phyloP scores from a whole-genome alignment of 805 yeast genomes.

The Metschnikowia picachoensis region DNA sequence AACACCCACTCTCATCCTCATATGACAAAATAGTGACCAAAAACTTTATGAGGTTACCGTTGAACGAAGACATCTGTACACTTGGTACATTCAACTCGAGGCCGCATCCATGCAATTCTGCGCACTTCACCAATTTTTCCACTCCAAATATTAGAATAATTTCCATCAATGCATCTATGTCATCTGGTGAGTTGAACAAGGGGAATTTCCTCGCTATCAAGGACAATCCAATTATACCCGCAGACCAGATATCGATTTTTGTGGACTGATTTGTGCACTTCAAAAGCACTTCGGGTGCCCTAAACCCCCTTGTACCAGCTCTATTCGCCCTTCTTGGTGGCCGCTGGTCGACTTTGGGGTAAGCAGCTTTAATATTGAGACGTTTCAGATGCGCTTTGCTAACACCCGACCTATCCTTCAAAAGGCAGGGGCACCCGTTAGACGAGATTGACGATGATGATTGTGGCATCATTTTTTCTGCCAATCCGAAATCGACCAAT shows the following conservation, averaged over 20 bases:
- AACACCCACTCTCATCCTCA: constrained; percentile 54
- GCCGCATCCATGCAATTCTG: constrained; percentile 83
- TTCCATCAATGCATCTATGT: constrained; percentile 86
- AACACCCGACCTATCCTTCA: constrained; percentile 28
- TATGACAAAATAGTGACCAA: constrained; percentile 25
- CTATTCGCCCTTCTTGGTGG: constrained; percentile 92
- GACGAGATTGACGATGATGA: constrained; percentile 15
- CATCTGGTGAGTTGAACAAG: constrained; percentile 90
- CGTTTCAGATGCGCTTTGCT: constrained; percentile 21
- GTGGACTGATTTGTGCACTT: constrained; percentile 82
- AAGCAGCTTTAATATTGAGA: constrained; percentile 46
- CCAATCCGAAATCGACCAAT: constrained; percentile 87
- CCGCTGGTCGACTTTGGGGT: constrained; percentile 81
- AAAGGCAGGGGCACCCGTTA: constrained; percentile 55
- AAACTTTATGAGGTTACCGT: constrained; percentile 33
- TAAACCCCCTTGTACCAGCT: constrained; percentile 93
- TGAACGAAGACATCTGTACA: constrained; percentile 15
- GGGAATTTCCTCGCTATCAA: constrained; percentile 81
- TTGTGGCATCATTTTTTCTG: constrained; percentile 48
- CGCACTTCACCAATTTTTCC: constrained; percentile 67
- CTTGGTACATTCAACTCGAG: constrained; percentile 49
- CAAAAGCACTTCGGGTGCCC: constrained; percentile 90
- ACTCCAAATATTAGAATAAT: constrained; percentile 77
- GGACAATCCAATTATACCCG: constrained; percentile 82
- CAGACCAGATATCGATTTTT: constrained; percentile 88